Base-by-base conservation (phyloP, 306 rosid genomes). In the Cercis canadensis region DNA sequence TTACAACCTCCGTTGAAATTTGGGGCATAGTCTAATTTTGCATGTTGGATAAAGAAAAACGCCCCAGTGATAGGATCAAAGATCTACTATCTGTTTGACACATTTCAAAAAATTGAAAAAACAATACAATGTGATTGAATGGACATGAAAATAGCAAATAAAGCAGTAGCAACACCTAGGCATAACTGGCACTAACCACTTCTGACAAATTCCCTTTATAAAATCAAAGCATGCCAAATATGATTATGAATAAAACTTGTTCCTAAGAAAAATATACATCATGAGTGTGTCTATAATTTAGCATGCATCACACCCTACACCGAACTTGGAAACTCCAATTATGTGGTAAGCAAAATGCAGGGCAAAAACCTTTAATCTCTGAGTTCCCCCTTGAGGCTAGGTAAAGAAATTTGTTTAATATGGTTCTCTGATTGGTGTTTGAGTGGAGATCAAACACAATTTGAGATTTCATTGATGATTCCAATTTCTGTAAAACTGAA, bases 1-100 rank as follows among this genome's bases (percentile, higher is more conserved):
- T 53, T 62, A 58, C 55, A 52, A n/a, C 53, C 19, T 29, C 62
- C 32, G 69, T 32, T 57, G 31, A 41, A 82, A 75, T 69, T 74
- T 78, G 59, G 39, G 40, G 32, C 57, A 41, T 19, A 77, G 37
- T 72, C 79, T 60, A 43, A 65, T 70, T 61, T 15, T 68, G 44
- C 53, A 11, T 12, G 37, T 59, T 51, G 33, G 58, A 57, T 39
- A 57, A 51, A 67, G 43, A 58, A 11, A 1, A 4, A 36, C 17
- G 56, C 13, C 7, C 13, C 37, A n/a, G 31, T 11, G 53, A 31
- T 11, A 19, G 34, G 47, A 57, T 13, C 33, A 63, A 69, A 65
- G 9, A 9, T 56, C 65, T 57, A 52, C 2, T 40, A 63, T 80
- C 64, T 69, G 65, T 31, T 40, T 11, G 29, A 46, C 57, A 62